Evolutionary conservation across 345 rosid genomes (phyloP), one percentile per base, ranked within the genome.

Genomic region (Cardamine resedifolia): DNA sequence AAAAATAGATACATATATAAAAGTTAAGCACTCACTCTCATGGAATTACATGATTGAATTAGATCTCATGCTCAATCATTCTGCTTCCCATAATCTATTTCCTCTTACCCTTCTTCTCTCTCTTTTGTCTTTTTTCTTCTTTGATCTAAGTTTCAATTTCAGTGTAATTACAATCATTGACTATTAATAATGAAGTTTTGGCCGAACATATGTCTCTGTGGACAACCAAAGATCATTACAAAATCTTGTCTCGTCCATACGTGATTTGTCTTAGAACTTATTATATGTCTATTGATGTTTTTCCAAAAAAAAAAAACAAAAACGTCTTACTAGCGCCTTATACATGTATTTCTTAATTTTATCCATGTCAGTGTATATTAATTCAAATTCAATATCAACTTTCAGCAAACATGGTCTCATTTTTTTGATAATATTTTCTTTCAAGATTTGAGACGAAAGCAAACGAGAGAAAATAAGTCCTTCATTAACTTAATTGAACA

Each of bases 61-160:
- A 16, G 19, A 23, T 71, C 67, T 71, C 76, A 77, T 71, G 80
- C 80, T 77, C 80, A 77, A 77, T 77, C 80, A 77, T 77, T 77
- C 39, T 77, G 80, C 71, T 67, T 58, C 80, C 80, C 72, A 77
- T 57, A 39, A 21, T 71, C 36, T 39, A 23, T 58, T 68, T 60
- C 30, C 24, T 47, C 27, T n/a, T 50, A 39, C 27, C 36, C 10
- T 73, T 65, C 15, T 7, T 3, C n/a, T n/a, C n/a, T n/a, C n/a
- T 14, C 33, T 28, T 28, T 24, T 51, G 18, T 51, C 39, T 30
- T 31, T 34, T 68, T 34, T 45, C 34, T 49, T 38, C 9, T 20
- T 21, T 57, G 19, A 2, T 34, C 52, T 41, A 58, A 57, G 67
- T 64, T 71, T 58, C 72, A 70, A 57, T 58, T 64, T 77, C 65